Evolutionary conservation across 2,329 filamentous ascomycete genomes (phyloP).

Genomic region (Colletotrichum chrysophilum): DNA sequence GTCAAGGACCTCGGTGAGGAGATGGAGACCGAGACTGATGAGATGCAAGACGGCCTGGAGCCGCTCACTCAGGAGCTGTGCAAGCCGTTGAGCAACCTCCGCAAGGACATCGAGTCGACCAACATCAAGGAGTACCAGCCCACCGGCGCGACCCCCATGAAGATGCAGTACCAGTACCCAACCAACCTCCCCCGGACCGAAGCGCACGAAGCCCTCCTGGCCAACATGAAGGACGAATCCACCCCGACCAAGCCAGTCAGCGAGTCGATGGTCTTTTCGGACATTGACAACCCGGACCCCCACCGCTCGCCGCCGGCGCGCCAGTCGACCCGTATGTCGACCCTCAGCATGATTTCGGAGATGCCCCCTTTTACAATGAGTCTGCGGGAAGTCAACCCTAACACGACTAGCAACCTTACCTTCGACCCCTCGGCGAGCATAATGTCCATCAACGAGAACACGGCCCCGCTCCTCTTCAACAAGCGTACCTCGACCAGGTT

Average conservation of each 20-base stretch:
- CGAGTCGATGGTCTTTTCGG: slow-evolving; percentile 42
- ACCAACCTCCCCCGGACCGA: slow-evolving; percentile 77
- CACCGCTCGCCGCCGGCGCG: slow-evolving; percentile 12
- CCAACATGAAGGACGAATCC: slow-evolving; percentile 40
- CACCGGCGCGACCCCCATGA: slow-evolving; percentile 87
- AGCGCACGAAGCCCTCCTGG: slow-evolving; percentile 49
- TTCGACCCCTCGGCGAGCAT: slow-evolving; percentile 50
- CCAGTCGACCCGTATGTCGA: slow-evolving; percentile 17
- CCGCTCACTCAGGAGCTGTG: slow-evolving; percentile 66
- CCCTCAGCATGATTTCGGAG: slow-evolving; percentile 21
- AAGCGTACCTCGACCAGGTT: slow-evolving; percentile 48
- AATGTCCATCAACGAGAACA: slow-evolving; percentile 45
- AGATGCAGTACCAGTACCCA: slow-evolving; percentile 81
- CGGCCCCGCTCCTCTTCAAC: slow-evolving; percentile 45
- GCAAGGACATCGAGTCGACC: slow-evolving; percentile 69
- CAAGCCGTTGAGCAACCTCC: slow-evolving; percentile 73
- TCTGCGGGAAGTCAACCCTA: slow-evolving; percentile 61
- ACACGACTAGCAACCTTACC: slow-evolving; percentile 41
- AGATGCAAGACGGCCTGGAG: slow-evolving; percentile 65
- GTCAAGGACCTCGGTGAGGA: slow-evolving; percentile 73
- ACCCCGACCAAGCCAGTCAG: slow-evolving; percentile 25
- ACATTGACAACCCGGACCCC: slow-evolving; percentile 33
- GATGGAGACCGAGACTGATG: slow-evolving; percentile 64
- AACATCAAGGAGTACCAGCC: slow-evolving; percentile 79
- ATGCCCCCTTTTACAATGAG: slow-evolving; percentile 43